A percentile compares a stretch with the other conserved stretches of the same genome.
Evolutionary conservation across 495 filamentous ascomycete genomes (phyloP).

Genomic region (Clavariopsis aquatica): DNA sequence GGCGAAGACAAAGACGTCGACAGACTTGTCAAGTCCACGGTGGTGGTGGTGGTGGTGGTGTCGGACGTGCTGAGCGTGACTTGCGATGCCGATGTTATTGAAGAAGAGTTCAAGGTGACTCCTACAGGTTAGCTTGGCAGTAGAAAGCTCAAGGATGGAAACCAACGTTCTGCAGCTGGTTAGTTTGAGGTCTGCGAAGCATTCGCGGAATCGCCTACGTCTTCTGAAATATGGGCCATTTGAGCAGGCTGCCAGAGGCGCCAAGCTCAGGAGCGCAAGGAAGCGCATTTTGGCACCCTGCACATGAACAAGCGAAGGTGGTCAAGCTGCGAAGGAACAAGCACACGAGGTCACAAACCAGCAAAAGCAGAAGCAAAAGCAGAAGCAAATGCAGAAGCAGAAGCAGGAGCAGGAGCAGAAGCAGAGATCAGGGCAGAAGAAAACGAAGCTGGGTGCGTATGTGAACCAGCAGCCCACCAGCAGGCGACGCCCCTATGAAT

Average conservation of each 20-base stretch:
- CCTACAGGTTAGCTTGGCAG: neutral
- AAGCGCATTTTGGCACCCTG: conserved; percentile 8
- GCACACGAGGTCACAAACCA: neutral
- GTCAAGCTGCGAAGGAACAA: neutral
- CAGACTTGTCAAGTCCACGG: too few relatives aligned
- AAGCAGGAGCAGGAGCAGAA: conserved; percentile 13
- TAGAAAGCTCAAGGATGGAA: neutral
- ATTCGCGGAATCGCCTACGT: conserved; percentile 9
- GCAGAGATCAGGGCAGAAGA: neutral
- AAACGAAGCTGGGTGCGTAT: conserved; percentile 3
- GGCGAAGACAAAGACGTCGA: neutral
- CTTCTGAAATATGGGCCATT: conserved; percentile 9
- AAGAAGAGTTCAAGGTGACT: conserved; percentile 9
- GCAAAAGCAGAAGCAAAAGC: conserved; percentile 18
- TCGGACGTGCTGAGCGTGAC: too few relatives aligned
- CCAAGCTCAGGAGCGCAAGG: conserved; percentile 8
- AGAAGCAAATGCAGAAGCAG: conserved; percentile 16
- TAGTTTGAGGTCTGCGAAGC: neutral
- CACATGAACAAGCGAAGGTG: conserved; percentile 18
- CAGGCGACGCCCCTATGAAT: conserved; percentile 27
- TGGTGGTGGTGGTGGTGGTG: too few relatives aligned
- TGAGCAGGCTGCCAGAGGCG: conserved; percentile 2
- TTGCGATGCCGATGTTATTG: conserved; percentile 5
- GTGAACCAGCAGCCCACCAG: neutral
- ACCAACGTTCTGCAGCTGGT: neutral